Conservation (phyloP, 73 alveolate genomes). For the Paramecium octaurelia region DNA sequence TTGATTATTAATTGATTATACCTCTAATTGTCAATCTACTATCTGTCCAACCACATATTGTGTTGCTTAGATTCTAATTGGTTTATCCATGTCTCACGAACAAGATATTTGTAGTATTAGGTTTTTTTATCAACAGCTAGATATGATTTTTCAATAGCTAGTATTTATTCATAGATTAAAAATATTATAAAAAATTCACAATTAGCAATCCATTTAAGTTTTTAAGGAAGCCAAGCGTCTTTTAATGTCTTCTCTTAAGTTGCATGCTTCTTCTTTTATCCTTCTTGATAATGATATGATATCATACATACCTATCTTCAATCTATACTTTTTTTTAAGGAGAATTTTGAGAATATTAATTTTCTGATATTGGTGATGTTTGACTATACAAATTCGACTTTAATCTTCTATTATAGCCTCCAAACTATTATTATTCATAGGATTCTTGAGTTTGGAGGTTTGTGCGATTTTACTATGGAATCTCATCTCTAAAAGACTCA, state of each 20-base stretch:
- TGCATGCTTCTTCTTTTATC: constrained; percentile 20
- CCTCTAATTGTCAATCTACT: constrained; percentile 55
- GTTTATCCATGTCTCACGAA: constrained; percentile 60
- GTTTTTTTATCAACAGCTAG: not conserved
- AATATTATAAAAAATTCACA: not conserved
- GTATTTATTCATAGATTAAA: constrained; percentile 12
- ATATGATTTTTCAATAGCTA: not conserved
- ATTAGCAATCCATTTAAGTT: constrained; percentile 3
- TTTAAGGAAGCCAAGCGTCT: constrained; percentile 23
- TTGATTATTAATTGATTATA: not conserved
- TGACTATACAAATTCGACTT: not conserved
- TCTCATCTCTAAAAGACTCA: not conserved
- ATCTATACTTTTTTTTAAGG: not conserved
- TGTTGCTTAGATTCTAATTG: constrained; percentile 25
- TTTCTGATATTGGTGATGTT: not conserved
- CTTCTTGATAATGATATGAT: not conserved
- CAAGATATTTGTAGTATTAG: not conserved
- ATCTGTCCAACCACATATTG: constrained; percentile 61
- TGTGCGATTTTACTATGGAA: not conserved
- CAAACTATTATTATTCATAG: not conserved
- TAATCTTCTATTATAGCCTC: not conserved
- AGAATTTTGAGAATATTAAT: not conserved
- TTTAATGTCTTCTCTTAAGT: constrained; percentile 34
- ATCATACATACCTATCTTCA: constrained; percentile 5
- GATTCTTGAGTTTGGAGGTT: not conserved